Base-by-base conservation (phyloP, 139 green algal species). In the Raphidocelis subcapitata region DNA sequence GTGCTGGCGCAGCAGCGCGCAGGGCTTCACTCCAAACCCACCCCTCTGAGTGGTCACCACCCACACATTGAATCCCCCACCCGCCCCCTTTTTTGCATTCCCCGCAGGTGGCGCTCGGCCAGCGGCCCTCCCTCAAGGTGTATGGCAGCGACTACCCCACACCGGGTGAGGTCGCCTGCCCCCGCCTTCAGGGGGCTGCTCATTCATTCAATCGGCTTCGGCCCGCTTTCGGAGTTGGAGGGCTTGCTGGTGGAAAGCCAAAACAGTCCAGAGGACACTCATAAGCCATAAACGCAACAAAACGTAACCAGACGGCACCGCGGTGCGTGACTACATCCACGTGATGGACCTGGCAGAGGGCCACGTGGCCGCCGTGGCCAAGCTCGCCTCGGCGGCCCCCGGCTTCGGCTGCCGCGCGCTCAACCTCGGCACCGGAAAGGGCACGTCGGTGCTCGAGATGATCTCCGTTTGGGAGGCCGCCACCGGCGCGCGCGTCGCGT, bases 281-380 rank as follows among this genome's bases (percentile, higher is more conserved):
- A n/a, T n/a, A n/a, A n/a, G n/a, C n/a, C n/a, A n/a, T n/a, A n/a
- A n/a, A n/a, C n/a, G n/a, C n/a, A 49, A 8, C 41, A 49, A 49
- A 49, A 8, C 41, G 41, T 12, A 49, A 49, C 41, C 41, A 18
- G 92, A 97, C 70, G 92, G 92, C 73, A 97, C 90, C 24, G 87
- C 82, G 61, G 84, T 98, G 67, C 86, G 96, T 28, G 96, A 99
- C 82, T 99, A 99, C 89, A 99, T 99, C 78, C 96, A 99, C 74
- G 96, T 99, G 21, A 93, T 98, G 84, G 92, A 97, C 85, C 79
- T 97, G 56, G 92, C 86, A 36, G 86, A 91, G 75, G 94, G 93
- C 2, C 94, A 98, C 76, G 86, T 96, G 21, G 76, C 81, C 23
- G 94, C 94, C n/a, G 79, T 98, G 35, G 72, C 77, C 54, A 94